phyloP scores from a whole-genome alignment of 2,329 filamentous ascomycete genomes.

The Chaetomium sp. region DNA sequence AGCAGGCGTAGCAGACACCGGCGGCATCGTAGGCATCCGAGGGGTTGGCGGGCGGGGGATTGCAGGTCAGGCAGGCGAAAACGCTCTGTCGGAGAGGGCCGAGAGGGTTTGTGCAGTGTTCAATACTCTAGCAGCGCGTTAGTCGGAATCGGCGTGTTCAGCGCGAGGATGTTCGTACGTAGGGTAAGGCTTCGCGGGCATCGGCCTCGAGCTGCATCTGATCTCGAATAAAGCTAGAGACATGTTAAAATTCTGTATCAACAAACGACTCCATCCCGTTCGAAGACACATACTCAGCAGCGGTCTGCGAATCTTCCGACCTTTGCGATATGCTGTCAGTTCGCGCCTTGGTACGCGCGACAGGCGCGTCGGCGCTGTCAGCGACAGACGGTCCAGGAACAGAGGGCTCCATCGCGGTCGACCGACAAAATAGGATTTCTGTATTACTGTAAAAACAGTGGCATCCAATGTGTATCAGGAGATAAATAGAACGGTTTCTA shows the following conservation, averaged over 20 bases:
- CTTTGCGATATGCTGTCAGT: constrained; percentile 63
- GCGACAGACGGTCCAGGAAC: constrained; percentile 30
- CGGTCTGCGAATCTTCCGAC: constrained; percentile 70
- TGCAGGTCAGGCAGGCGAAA: constrained; percentile 93
- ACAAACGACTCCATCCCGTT: neutral
- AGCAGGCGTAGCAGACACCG: constrained; percentile 94
- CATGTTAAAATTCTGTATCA: neutral
- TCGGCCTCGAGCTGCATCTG: constrained; percentile 93
- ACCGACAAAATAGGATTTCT: neutral
- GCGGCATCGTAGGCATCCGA: constrained; percentile 70
- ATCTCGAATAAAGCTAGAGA: constrained; percentile 74
- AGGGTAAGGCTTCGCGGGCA: constrained; percentile 91
- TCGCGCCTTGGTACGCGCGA: constrained; percentile 49
- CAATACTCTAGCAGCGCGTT: constrained; percentile 70
- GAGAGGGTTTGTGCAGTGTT: constrained; percentile 87
- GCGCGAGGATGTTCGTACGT: constrained; percentile 58
- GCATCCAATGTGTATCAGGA: neutral
- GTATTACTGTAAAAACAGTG: neutral
- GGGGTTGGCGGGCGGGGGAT: constrained; percentile 68
- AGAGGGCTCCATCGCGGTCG: constrained; percentile 42
- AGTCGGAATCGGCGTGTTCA: constrained; percentile 14
- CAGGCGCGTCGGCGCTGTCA: constrained; percentile 34
- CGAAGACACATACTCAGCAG: constrained; percentile 59
- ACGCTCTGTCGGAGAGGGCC: constrained; percentile 84
- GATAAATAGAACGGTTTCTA: neutral